phyloP scores from a whole-genome alignment of 768 basidiomycete genomes.

The Xerocomellus chrysenteron region DNA sequence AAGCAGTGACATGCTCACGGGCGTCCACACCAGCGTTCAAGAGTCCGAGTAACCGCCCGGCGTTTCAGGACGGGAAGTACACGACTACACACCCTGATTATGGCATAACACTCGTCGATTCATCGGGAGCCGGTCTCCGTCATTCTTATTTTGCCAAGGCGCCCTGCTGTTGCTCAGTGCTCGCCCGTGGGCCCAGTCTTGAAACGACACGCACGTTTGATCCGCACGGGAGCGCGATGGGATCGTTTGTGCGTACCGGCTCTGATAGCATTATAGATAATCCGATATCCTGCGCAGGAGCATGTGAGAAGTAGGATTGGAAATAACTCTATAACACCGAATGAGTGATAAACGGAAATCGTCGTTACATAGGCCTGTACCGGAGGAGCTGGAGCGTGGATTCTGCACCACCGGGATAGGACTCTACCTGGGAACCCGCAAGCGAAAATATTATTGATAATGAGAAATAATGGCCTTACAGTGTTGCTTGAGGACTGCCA shows the following conservation, averaged over 20 bases:
- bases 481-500: conserved; percentile 14
- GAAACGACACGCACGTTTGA: background rate
- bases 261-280: conserved; percentile 8
- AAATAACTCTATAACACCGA: conserved; percentile 13
- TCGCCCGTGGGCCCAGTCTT: background rate
- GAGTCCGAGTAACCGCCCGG: conserved; percentile 13
- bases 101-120: conserved; percentile 3
- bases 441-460: background rate
- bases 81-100: background rate
- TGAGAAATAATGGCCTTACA: conserved; percentile 12
- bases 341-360: background rate
- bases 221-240: background rate
- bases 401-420: background rate
- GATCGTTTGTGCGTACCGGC: background rate
- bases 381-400: background rate
- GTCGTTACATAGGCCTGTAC: conserved; percentile 17
- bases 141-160: conserved; percentile 1
- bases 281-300: background rate
- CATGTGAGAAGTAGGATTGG: conserved; percentile 2
- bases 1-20: conserved; percentile 9
- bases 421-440: conserved; percentile 11
- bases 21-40: conserved; percentile 10
- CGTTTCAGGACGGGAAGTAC: background rate
- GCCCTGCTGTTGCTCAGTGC: background rate
- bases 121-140: conserved; percentile 15